Conservation (phyloP, 306 rosid species). For the Quercus bicolor region DNA sequence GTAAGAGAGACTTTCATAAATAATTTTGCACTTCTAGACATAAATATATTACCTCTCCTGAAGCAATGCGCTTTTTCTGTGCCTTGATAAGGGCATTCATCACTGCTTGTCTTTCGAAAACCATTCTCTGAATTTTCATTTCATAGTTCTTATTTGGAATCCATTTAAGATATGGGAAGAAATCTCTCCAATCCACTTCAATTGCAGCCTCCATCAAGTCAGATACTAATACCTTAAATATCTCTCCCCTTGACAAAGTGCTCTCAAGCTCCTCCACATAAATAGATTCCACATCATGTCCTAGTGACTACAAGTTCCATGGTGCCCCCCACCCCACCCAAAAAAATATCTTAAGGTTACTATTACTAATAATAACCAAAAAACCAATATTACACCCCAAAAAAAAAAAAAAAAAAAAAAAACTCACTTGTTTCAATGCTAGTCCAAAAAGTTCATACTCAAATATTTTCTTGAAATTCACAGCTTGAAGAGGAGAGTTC, state of each 20-base stretch:
- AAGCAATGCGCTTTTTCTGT: slow-evolving; percentile 60
- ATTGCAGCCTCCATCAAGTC: slow-evolving; percentile 92
- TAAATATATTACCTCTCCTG: slow-evolving; percentile 55
- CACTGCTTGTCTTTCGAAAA: slow-evolving; percentile 36
- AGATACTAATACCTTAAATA: slow-evolving; percentile 58
- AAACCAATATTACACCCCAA: not conserved
- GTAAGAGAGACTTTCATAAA: not conserved
- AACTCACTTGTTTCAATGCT: slow-evolving; percentile 72
- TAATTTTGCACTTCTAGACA: not conserved
- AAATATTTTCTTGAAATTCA: slow-evolving; percentile 62
- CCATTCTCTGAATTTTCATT: slow-evolving; percentile 38
- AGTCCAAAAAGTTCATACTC: slow-evolving; percentile 66
- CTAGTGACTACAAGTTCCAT: slow-evolving; percentile 56
- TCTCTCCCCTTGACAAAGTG: slow-evolving; percentile 45
- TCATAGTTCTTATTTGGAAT: slow-evolving; percentile 70
- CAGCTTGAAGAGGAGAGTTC: slow-evolving; percentile 39
- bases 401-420: too few relatives aligned
- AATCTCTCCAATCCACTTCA: slow-evolving; percentile 98
- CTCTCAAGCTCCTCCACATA: slow-evolving; percentile 64
- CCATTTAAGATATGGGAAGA: slow-evolving; percentile 93
- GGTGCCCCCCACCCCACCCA: not conserved
- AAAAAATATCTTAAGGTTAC: not conserved
- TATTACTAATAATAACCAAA: not conserved
- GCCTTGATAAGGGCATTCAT: slow-evolving; percentile 61
- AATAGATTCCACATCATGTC: slow-evolving; percentile 51